Percentiles rank a stretch among this genome's conserved stretches.
phyloP scores from a whole-genome alignment of 2,329 filamentous ascomycete genomes.

The Purpureocillium takamizusanense region DNA sequence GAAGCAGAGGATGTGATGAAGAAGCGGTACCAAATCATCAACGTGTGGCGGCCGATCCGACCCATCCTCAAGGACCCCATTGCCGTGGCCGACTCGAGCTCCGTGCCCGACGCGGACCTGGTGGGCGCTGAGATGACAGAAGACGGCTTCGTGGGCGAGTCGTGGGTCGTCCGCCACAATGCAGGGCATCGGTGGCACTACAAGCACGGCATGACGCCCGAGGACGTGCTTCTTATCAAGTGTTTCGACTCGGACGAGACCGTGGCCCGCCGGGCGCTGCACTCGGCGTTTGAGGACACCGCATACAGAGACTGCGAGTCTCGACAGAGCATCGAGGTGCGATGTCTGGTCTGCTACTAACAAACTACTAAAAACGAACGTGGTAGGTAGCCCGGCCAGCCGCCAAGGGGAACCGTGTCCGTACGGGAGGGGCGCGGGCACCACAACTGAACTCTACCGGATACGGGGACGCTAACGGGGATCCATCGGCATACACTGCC shows the following conservation, averaged over 20 bases:
- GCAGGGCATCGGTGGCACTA: conserved; percentile 42
- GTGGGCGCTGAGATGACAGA: conserved; percentile 41
- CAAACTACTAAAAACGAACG: no score
- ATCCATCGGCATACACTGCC: no score
- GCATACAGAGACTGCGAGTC: conserved; percentile 44
- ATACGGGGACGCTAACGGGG: no score
- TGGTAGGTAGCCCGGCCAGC: no score
- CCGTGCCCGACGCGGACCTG: conserved; percentile 41
- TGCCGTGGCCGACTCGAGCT: conserved; percentile 40
- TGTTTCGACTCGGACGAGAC: conserved; percentile 52
- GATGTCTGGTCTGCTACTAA: conserved; percentile 54
- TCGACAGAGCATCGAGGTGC: conserved; percentile 55
- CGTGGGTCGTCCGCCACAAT: conserved; percentile 32
- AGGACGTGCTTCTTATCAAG: conserved; percentile 51
- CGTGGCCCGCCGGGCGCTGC: conserved; percentile 42
- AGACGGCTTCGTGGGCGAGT: conserved; percentile 38
- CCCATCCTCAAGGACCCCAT: conserved; percentile 38
- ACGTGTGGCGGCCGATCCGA: conserved; percentile 30
- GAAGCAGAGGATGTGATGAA: conserved; percentile 27
- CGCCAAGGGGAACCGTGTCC: no score
- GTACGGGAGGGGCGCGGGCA: no score
- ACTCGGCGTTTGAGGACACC: conserved; percentile 43
- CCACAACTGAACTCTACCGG: no score
- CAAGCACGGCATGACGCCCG: conserved; percentile 38
- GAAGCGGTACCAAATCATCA: conserved; percentile 43